Evolutionary conservation across 192 early-diverging fungal species (phyloP).

Genomic region (Neocallimastix lanati): DNA sequence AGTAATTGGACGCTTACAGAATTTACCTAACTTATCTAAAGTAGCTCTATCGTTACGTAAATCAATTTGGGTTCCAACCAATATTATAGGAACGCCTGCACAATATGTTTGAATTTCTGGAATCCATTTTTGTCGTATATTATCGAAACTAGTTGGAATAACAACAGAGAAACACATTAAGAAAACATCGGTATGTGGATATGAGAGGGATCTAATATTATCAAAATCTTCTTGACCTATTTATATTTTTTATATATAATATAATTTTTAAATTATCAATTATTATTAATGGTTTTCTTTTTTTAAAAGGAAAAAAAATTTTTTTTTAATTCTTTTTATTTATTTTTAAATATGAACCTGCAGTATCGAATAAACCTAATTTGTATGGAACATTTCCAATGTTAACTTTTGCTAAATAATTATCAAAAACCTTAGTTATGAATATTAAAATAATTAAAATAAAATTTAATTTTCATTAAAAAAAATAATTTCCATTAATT

Average conservation of each 20-base stretch:
- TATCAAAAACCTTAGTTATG: not conserved
- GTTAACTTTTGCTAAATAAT: not conserved
- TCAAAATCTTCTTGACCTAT: slow-evolving; percentile 90
- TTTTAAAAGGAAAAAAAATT: too few relatives aligned
- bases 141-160: slow-evolving; percentile 86
- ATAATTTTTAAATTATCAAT: too few relatives aligned
- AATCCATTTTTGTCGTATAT: slow-evolving; percentile 93
- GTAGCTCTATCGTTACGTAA: slow-evolving; percentile 65
- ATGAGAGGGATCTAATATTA: slow-evolving; percentile 77
- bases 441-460: not conserved
- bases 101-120: slow-evolving; percentile 87
- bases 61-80: slow-evolving; percentile 88
- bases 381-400: not conserved
- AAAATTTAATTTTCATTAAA: too few relatives aligned
- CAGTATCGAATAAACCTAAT: not conserved
- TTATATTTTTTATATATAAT: too few relatives aligned
- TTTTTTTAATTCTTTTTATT: too few relatives aligned
- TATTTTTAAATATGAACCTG: not conserved
- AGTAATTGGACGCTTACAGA: slow-evolving; percentile 66
- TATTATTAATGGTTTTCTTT: too few relatives aligned
- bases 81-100: slow-evolving; percentile 82
- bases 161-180: slow-evolving; percentile 87
- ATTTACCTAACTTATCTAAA: slow-evolving; percentile 59
- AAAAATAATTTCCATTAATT: too few relatives aligned
- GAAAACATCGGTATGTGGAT: slow-evolving; percentile 91